Percentiles rank a stretch among this genome's conserved stretches.
Conservation (phyloP, 2,329 filamentous ascomycete genomes). For the Chrysoporthe deuterocubensis region DNA sequence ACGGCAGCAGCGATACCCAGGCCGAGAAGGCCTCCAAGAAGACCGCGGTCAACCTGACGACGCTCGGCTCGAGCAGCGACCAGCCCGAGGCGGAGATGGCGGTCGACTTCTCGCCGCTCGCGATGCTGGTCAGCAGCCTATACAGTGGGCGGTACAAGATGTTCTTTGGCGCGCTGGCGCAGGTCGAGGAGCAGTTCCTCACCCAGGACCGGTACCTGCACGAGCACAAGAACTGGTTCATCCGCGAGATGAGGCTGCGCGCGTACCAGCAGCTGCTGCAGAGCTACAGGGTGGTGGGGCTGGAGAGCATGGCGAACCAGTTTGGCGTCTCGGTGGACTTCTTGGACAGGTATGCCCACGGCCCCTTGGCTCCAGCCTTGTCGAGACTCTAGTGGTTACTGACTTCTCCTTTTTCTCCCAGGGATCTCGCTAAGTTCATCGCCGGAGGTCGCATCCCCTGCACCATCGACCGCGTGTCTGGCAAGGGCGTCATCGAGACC, state of each 20-base stretch:
- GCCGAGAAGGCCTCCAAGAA: conserved; percentile 55
- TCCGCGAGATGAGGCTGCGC: conserved; percentile 95
- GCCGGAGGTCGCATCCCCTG: conserved; percentile 92
- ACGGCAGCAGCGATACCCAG: conserved; percentile 58
- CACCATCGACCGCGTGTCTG: conserved; percentile 95
- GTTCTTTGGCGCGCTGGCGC: conserved; percentile 88
- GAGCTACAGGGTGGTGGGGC: conserved; percentile 95
- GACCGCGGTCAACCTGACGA: conserved; percentile 87
- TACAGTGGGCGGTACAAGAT: conserved; percentile 93
- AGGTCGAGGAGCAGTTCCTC: conserved; percentile 92
- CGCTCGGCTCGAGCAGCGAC: conserved; percentile 70
- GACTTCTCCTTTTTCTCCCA: conserved; percentile 40
- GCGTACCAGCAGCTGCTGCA: conserved; percentile 97
- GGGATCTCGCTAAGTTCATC: conserved; percentile 96
- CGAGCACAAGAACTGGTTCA: conserved; percentile 96
- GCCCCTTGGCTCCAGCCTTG: not conserved
- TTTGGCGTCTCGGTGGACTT: conserved; percentile 98
- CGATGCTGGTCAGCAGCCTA: conserved; percentile 85
- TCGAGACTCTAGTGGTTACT: not conserved
- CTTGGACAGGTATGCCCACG: conserved; percentile 75
- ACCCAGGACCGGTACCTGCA: conserved; percentile 92
- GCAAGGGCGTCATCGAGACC: conserved; percentile 96
- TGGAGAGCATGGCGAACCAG: conserved; percentile 95
- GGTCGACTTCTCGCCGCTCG: conserved; percentile 87
- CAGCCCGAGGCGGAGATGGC: conserved; percentile 79